Conservation (phyloP, 495 filamentous ascomycete species). For the Glonium stellatum region DNA sequence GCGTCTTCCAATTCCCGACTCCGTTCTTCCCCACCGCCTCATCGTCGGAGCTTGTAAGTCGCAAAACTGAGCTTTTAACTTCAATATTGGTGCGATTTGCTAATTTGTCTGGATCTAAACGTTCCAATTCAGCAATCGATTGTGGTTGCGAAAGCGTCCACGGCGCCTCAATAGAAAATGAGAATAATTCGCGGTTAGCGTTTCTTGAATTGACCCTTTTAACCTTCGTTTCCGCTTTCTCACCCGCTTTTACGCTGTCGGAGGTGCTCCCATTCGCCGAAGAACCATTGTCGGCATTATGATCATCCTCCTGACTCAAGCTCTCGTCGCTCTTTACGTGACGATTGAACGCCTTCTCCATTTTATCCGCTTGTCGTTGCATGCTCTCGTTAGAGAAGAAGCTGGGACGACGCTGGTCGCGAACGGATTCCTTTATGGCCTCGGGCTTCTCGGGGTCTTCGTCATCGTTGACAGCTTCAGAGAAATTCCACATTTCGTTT, state of each 20-base stretch:
- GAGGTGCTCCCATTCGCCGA: neutral
- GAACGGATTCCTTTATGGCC: slow-evolving; percentile 8
- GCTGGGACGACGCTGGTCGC: slow-evolving; percentile 11
- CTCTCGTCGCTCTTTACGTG: slow-evolving; percentile 16
- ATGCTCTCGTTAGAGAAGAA: slow-evolving; percentile 26
- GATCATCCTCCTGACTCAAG: slow-evolving; percentile 5
- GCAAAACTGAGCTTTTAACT: neutral
- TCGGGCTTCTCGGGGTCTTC: slow-evolving; percentile 25
- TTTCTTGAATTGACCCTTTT: slow-evolving; percentile 13
- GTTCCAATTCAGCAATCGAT: slow-evolving; percentile 3
- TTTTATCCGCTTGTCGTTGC: slow-evolving; percentile 18
- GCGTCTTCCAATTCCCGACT: slow-evolving; percentile 20
- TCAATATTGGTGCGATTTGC: neutral
- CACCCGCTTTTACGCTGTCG: neutral
- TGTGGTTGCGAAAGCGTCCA: slow-evolving; percentile 19
- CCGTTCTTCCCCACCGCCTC: slow-evolving; percentile 8
- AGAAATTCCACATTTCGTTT: slow-evolving; percentile 70
- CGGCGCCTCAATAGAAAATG: slow-evolving; percentile 29
- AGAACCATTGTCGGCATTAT: neutral
- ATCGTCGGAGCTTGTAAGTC: neutral
- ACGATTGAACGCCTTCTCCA: slow-evolving; percentile 14
- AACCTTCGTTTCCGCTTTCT: slow-evolving; percentile 7
- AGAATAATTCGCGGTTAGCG: slow-evolving; percentile 25
- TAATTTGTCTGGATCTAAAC: neutral
- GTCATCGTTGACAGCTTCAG: slow-evolving; percentile 51